A percentile compares a stretch with the other conserved stretches of the same genome.
Conservation (phyloP, 1,284 basidiomycete species). For the Sutorius eximius region DNA sequence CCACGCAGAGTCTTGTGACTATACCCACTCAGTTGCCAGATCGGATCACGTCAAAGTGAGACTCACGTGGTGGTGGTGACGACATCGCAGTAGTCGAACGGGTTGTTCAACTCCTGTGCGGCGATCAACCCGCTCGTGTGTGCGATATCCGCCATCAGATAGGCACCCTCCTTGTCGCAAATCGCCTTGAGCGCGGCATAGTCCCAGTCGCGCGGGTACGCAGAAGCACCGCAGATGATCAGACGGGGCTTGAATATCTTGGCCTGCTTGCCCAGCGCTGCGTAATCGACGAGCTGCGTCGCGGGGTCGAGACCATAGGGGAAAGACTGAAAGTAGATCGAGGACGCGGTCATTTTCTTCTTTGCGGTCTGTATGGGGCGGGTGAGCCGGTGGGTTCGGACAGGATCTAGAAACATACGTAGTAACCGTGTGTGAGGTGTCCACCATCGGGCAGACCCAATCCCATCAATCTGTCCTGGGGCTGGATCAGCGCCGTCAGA, state of each 20-base stretch:
- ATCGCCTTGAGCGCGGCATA: conserved; percentile 82
- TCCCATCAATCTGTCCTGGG: conserved; percentile 99
- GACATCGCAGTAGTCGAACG: conserved; percentile 97
- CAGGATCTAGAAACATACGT: conserved; percentile 51
- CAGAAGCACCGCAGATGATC: conserved; percentile 97
- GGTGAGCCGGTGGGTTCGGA: background rate
- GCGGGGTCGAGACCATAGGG: conserved; percentile 88
- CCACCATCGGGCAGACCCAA: conserved; percentile 98
- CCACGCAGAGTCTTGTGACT: conserved; percentile 99
- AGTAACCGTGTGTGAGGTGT: conserved; percentile 97
- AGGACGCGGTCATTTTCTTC: conserved; percentile 99
- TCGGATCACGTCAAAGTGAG: background rate
- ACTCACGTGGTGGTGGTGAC: conserved; percentile 92
- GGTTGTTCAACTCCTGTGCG: conserved; percentile 88
- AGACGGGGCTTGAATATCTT: conserved; percentile 96
- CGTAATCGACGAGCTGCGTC: conserved; percentile 93
- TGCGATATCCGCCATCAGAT: conserved; percentile 95
- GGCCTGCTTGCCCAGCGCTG: conserved; percentile 80
- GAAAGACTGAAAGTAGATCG: conserved; percentile 99
- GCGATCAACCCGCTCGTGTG: conserved; percentile 97
- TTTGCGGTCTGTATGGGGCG: conserved; percentile 78
- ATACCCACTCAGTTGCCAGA: conserved; percentile 1
- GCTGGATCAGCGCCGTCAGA: conserved; percentile 94
- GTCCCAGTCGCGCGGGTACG: conserved; percentile 99
- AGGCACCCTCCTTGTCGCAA: conserved; percentile 88